Conservation (phyloP, 2,329 filamentous ascomycete species). For the Geosmithia putterillii region DNA sequence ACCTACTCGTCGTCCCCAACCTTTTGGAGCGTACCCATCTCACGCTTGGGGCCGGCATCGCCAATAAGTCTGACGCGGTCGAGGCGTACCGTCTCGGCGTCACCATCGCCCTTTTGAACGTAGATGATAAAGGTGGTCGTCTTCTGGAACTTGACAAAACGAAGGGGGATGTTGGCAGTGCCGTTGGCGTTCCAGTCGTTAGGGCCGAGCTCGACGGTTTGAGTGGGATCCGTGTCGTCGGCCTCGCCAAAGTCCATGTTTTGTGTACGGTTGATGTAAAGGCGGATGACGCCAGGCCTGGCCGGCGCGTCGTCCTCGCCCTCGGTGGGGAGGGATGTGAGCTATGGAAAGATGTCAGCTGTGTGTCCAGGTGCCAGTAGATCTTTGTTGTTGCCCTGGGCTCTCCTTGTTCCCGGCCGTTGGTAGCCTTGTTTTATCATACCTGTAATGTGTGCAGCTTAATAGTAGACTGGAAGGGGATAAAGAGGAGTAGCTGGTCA, state of each 20-base stretch:
- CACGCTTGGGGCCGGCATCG: conserved; percentile 80
- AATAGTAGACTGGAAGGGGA: conserved; percentile 76
- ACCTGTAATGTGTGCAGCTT: conserved; percentile 79
- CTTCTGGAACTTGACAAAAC: conserved; percentile 97
- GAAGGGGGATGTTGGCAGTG: conserved; percentile 60
- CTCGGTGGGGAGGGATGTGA: conserved; percentile 66
- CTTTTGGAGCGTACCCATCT: conserved; percentile 93
- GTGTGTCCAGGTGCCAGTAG: neutral
- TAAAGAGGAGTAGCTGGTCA: conserved; percentile 86
- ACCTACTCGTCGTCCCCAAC: conserved; percentile 61
- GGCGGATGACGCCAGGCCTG: conserved; percentile 69
- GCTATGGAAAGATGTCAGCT: conserved; percentile 33
- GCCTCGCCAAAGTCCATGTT: conserved; percentile 94
- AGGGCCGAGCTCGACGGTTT: conserved; percentile 61
- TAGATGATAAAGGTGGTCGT: conserved; percentile 80
- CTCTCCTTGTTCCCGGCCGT: too few species aligned
- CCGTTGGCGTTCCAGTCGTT: conserved; percentile 74
- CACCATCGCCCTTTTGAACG: conserved; percentile 73
- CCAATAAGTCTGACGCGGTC: conserved; percentile 73
- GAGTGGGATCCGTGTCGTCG: conserved; percentile 71
- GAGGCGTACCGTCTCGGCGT: conserved; percentile 74
- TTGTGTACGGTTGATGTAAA: conserved; percentile 81
- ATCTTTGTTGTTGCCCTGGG: too few species aligned
- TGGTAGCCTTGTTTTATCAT: conserved; percentile 5
- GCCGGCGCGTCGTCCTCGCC: conserved; percentile 66